Conservation (phyloP, 2,329 filamentous ascomycete genomes). For the Verticillium tricorpus region DNA sequence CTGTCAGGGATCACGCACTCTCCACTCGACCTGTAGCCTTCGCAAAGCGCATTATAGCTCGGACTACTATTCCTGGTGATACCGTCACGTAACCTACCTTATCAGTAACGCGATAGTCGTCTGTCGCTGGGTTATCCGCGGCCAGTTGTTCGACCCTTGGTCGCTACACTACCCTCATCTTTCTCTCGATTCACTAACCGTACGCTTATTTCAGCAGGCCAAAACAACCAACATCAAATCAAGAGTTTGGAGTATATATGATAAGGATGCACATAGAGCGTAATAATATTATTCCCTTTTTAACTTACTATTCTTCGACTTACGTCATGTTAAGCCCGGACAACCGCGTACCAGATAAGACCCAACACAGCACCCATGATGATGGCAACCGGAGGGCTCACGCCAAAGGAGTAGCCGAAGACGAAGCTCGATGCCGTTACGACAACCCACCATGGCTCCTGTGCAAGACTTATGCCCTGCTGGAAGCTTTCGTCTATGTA, state of each 20-base stretch:
- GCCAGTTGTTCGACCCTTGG: too few relatives aligned
- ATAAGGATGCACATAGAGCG: too few relatives aligned
- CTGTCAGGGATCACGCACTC: slow-evolving; percentile 1
- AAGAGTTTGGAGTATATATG: too few relatives aligned
- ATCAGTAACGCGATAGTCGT: too few relatives aligned
- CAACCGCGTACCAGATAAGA: not conserved
- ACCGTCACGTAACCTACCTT: too few relatives aligned
- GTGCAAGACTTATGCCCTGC: slow-evolving; percentile 46
- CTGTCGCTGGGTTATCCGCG: too few relatives aligned
- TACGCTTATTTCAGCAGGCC: too few relatives aligned
- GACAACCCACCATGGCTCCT: slow-evolving; percentile 61
- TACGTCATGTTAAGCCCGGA: not conserved
- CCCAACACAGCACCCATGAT: not conserved
- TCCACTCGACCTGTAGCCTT: slow-evolving; percentile 20
- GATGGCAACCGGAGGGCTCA: not conserved
- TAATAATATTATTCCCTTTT: too few relatives aligned
- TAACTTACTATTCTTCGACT: too few relatives aligned
- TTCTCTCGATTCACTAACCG: too few relatives aligned
- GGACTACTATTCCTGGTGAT: slow-evolving; percentile 14
- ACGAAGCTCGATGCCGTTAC: slow-evolving; percentile 35
- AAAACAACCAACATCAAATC: too few relatives aligned
- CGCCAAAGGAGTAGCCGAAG: not conserved
- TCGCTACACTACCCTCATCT: too few relatives aligned
- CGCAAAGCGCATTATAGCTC: slow-evolving; percentile 22
- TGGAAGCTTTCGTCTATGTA: slow-evolving; percentile 46